Evolutionary conservation across 1,284 basidiomycete genomes (phyloP).

Genomic region (Ustilago cynodontis): DNA sequence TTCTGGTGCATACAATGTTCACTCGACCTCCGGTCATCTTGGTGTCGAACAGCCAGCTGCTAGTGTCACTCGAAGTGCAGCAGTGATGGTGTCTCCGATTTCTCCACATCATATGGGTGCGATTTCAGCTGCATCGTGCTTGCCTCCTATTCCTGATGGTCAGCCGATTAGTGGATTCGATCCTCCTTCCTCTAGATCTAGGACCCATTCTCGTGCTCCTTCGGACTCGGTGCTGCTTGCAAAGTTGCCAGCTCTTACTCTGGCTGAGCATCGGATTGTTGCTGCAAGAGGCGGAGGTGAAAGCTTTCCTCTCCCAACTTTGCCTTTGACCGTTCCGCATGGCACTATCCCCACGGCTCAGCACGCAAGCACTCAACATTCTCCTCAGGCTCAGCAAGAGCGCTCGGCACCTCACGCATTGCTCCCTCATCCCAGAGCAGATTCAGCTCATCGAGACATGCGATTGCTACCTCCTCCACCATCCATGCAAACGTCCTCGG

Average conservation of each 20-base stretch:
- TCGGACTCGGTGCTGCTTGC: conserved; percentile 16
- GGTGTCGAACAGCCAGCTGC: background rate
- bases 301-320: too few relatives aligned
- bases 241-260: conserved; percentile 10
- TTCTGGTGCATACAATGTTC: background rate
- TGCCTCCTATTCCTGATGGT: background rate
- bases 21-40: background rate
- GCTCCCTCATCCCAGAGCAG: conserved; percentile 5
- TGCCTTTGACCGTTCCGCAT: background rate
- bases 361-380: background rate
- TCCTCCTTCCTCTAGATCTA: background rate
- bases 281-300: conserved; percentile 13
- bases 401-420: background rate
- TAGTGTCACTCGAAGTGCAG: background rate
- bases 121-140: background rate
- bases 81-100: background rate
- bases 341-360: background rate
- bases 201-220: conserved; percentile 12
- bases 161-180: background rate
- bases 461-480: conserved; percentile 1
- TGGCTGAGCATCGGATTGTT: conserved; percentile 17
- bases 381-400: background rate
- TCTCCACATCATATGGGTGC: background rate
- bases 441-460: conserved; percentile 1
- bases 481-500: background rate